Evolutionary conservation across 2,329 filamentous ascomycete genomes (phyloP), one percentile per base, ranked within the genome.

Genomic region (Orbilia brochopaga): DNA sequence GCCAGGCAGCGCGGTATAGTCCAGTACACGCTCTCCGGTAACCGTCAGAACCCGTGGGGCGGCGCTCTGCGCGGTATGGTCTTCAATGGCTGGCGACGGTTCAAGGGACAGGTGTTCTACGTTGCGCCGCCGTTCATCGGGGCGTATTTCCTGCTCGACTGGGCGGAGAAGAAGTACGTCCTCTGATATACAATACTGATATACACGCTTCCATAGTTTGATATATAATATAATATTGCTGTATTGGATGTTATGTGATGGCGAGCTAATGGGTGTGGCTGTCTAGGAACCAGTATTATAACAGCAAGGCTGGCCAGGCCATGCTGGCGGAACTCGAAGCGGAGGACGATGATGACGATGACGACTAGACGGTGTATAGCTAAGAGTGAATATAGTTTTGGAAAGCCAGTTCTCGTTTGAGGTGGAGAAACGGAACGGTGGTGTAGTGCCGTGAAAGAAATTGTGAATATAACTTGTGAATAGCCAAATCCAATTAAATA

Each of bases 21-120:
- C 64, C 83, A 83, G 78, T 97, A 95, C 83, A 85, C 88, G 76
- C 79, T 99, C 76, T 88, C 90, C 77, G 82, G 89, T 76, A 97
- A 99, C 86, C 89, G 90, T 80, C 93, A 96, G 84, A 88, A 90
- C 78, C 90, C 92, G 74, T 85, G 96, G 76, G 91, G 91, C 75
- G 91, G 90, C 78, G 83, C 88, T 72, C 81, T 85, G 75, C 83
- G 93, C 81, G 90, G 88, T 76, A 93, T 92, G 78, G 82, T 97
- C 83, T 97, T 97, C 88, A 99, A 99, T 86, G 88, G 87, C 77
- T 95, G 90, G 86, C 88, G 94, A 81, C 88, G 94, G 78, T 90
- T 89, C 82, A 88, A 87, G 80, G 81, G 85, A 77, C 94, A 97
- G 85, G 87, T 96, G 76, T 87, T 97, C 77, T 99, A 92, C 86